Base-by-base conservation (phyloP, 116 monocot genomes). In the Iris pallida region DNA sequence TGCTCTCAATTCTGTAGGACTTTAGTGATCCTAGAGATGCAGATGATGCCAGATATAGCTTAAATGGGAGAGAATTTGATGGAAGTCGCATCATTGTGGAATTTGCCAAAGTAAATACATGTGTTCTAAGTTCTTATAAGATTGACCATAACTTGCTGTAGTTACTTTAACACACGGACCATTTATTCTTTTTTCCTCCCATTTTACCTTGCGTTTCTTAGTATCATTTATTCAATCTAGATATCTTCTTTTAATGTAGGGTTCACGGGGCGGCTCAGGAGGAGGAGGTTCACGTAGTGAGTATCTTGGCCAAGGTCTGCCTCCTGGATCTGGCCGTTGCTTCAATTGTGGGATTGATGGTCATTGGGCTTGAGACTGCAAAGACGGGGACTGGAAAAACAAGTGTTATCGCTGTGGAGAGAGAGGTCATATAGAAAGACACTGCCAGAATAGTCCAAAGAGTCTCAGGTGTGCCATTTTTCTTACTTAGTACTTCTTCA, bases 271-370 rank as follows among this genome's bases (percentile, higher is more conserved):
- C 49, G 88, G 94, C 44, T 88, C 91, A 54, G 88, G 94, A 44
- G 61, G n/a, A n/a, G n/a, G 80, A 45, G 90, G 86, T 14, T 81
- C 86, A 65, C 55, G 54, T n/a, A 86, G 92, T 59, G 97, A 92
- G 48, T 90, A 97, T 78, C 62, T 83, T 5, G 97, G 92, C 9
- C 87, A 92, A 79, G 92, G 97, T 2, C 92, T 92, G 19, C 87
- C 90, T 40, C 97, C 72, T 66, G 97, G 97, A 53, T 86, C 97
- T 53, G 97, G 92, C 14, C 89, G 98, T 14, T 93, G 93, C 64
- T 98, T 92, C 48, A 98, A 98, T 63, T 98, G 98, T 73, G 97
- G 97, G 1, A 73, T 98, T 43, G 98, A 98, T 82, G 93, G 98
- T 3, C 98, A 98, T 53, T 98, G 98, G 93, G 98, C 93, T 67